Base-by-base conservation (phyloP, 2,329 filamentous ascomycete genomes). In the Aureobasidium pullulans region DNA sequence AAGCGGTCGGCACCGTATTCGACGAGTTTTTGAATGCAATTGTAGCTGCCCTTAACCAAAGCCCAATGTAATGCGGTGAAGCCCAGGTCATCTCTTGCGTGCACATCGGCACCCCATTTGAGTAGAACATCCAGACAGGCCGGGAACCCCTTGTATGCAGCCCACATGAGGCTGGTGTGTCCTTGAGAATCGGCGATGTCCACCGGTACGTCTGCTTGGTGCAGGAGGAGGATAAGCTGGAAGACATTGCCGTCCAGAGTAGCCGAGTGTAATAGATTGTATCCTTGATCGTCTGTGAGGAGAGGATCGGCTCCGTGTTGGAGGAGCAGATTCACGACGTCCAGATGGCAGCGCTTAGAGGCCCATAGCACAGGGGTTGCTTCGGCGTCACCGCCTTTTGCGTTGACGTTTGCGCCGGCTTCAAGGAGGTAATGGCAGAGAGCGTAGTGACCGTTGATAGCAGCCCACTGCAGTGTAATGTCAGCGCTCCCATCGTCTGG, bases 141-240 rank as follows among this genome's bases (percentile, higher is more conserved):
- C 0, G 93, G 90, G 71, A 87, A 96, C 37, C 95, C 94, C 75
- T 99, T 99, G 78, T 99, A 99, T 15, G 93, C 93, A 16, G 94
- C 90, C 94, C 94, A 99, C 94, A 99, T 99, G 62, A 99, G 80
- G 62, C 87, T 88, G 1, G 94, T 97, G 73, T 99, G 95, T 6
- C 92, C 90, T 70, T 91, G 93, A 53, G 84, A 84, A 74, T 99
- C 94, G 57, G 87, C 81, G 6, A 94, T 88, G 71, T 99, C 94
- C 62, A 99, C 90, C 15, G 91, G 90, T 62, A 99, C 94, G 69
- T 94, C 91, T 15, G 70, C 68, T 70, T 96, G 92, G 75, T 99
- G 94, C 28, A 99, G 82, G 7, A 99, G 83, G 1, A 99, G 82
- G 52, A 92, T 85, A 31, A 99, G 82, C 61, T 97, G 83, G 65